Base-by-base conservation (phyloP, 2,329 filamentous ascomycete genomes). In the Phialophora expanda region DNA sequence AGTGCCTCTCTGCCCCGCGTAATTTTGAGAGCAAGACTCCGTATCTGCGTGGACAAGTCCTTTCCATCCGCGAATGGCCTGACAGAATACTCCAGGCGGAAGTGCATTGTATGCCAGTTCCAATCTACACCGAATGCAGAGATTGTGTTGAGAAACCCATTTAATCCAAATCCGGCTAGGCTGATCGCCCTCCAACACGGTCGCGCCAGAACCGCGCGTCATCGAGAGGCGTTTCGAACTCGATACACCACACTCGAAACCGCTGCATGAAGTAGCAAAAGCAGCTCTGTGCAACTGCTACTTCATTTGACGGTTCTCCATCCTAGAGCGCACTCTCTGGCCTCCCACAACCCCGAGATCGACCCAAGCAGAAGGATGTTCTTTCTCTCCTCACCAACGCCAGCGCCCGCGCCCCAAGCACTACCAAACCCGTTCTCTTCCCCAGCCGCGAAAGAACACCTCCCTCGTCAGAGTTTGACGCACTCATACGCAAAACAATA, bases 161-260 rank as follows among this genome's bases (percentile, higher is more conserved):
- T 48, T 59, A 59, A 32, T n/a, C 56, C 24, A 22, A 17, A 50
- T 59, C 7, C 17, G 38, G 56, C n/a, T 59, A 48, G 22, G 20
- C 2, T 17, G n/a, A 4, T 46, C 4, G 14, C 17, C 28, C 14
- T 7, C 11, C 5, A 50, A 59, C 56, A 59, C 56, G 56, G 56
- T 59, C 56, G 56, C 56, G 56, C 56, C 30, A 26, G n/a, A 1
- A n/a, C 17, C 56, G 26, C 56, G 56, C 56, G 41, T 59, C 56
- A 59, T 32, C 44, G 14, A 14, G 38, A 51, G 22, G 1, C 22
- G 22, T 28, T 26, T 28, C 9, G 38, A 41, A n/a, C 17, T 44
- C 38, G 14, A 20, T 5, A 8, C 7, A 44, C 34, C 34, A 17
- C 38, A 41, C 38, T 20, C 38, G 38, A 44, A 17, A 6, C 17